Base-by-base conservation (phyloP, 257 asterid genomes). In the Haberlea rhodopensis region DNA sequence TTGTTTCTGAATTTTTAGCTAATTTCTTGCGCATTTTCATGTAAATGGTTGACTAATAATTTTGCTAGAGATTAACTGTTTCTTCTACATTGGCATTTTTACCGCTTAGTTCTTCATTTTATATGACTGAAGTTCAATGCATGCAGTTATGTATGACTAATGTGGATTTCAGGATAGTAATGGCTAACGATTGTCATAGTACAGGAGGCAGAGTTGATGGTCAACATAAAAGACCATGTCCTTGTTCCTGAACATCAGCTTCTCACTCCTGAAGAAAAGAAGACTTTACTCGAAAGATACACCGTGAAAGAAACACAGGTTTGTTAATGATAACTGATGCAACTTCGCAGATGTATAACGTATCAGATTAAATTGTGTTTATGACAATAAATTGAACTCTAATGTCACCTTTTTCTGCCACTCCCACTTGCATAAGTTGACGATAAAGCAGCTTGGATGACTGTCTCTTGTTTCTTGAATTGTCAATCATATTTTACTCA, bases 221-320 rank as follows among this genome's bases (percentile, higher is more conserved):
- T 88, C 69, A 91, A 91, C 77, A 79, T 91, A 49, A 88, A 83
- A 76, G 80, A 88, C 8, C 96, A 91, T 37, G 87, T 80, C 67
- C 94, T 91, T 66, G 89, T 86, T 57, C 96, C 95, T 2, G 85
- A 82, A 78, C 98, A 91, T 67, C 89, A 85, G 80, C 61, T 87
- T 68, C 92, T 89, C 16, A 70, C 80, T 5, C 58, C 75, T n/a
- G 95, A 78, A 53, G 95, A 91, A 76, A 88, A 91, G 84, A 91
- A 84, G 65, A 79, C 88, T 10, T 67, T 91, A 79, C 84, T 89
- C 53, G 95, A 87, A 64, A 76, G 89, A 82, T 89, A 91, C 74
- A 89, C 96, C 0, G 92, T 91, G 75, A 91, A 89, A 62, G 96
- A 89, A 71, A 85, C 94, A 21, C 96, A 88, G 96, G 96, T 87